Percentiles rank a stretch among this genome's conserved stretches.
These are phyloP conservation scores for Aspergillus avenaceus DNA, from an alignment of 495 filamentous ascomycete genomes.

Conservation along the genomic window DNA sequence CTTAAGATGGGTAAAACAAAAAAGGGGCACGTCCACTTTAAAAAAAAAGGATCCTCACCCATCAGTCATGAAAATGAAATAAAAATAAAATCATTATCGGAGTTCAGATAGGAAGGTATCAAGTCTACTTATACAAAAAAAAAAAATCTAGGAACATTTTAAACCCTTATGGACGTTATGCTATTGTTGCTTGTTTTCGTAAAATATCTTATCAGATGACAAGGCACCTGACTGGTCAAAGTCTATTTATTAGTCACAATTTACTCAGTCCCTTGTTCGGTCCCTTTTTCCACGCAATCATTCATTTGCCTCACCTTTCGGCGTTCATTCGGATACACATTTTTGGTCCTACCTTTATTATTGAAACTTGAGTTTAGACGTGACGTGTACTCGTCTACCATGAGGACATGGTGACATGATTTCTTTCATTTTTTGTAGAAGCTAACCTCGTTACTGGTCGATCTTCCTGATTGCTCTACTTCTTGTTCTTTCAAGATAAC, in stretches of 20 bases:
- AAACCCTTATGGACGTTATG: not conserved
- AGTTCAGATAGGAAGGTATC: no score
- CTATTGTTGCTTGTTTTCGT: not conserved
- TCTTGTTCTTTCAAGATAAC: no score
- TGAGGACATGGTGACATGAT: no score
- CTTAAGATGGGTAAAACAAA: not conserved
- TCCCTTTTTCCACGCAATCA: not conserved
- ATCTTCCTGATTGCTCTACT: not conserved
- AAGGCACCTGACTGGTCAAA: conserved; percentile 4
- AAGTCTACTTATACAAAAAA: no score
- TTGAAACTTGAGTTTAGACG: not conserved
- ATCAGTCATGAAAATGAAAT: no score
- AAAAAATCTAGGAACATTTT: not conserved
- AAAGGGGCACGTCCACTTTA: not conserved
- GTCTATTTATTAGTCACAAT: not conserved
- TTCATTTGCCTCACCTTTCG: not conserved
- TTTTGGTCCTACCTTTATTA: conserved; percentile 1
- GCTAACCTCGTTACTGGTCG: not conserved
- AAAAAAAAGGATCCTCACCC: not conserved
- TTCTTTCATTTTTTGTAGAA: no score
- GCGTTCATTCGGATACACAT: not conserved
- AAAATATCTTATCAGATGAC: conserved; percentile 10
- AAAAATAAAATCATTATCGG: no score
- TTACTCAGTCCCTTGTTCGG: no score
- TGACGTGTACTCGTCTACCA: not conserved